Evolutionary conservation across 2,329 filamentous ascomycete species (phyloP), one percentile per base, ranked within the genome.

Genomic region (Alternaria triticimaculans): DNA sequence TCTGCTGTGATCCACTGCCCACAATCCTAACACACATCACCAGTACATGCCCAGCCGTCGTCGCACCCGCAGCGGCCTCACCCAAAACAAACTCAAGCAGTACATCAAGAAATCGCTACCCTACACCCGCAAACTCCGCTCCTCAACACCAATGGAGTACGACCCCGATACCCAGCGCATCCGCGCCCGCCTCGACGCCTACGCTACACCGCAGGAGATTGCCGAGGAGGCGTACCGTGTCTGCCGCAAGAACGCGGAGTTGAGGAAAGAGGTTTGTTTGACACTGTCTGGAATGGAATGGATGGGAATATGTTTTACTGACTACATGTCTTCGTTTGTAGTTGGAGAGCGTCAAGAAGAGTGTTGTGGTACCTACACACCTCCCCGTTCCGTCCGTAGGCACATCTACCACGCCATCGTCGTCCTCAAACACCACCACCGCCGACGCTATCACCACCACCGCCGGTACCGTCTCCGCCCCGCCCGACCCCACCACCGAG

Each of bases 301-400:
- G 2, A 26, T 33, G 3, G 33, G 33, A 2, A 18, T 9, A 41
- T 41, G 15, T 18, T n/a, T 18, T 41, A 41, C 37, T 41, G 37
- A 41, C n/a, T 18, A 41, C n/a, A 18, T 3, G 2, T 18, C n/a
- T 2, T 0, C n/a, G 9, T 11, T 10, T 10, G n/a, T 2, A 41
- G 37, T 18, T 18, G n/a, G 15, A 41, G 37, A 41, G 0, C 15
- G 15, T 41, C n/a, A 41, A 41, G 37, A 41, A 41, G 5, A 41
- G 37, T 18, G 9, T 18, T 9, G 37, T 18, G 0, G 37, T 18
- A 9, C 37, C 37, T 41, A 41, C 37, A 41, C 37, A 41, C 37
- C n/a, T 3, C n/a, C 4, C 37, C 37, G n/a, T 11, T 2, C n/a
- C 37, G 8, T 1, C 1, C 37, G n/a, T 3, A 2, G 6, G 8